Evolutionary conservation across 78 protist species (phyloP).

Genomic region (Tieghemostelium lacteum): DNA sequence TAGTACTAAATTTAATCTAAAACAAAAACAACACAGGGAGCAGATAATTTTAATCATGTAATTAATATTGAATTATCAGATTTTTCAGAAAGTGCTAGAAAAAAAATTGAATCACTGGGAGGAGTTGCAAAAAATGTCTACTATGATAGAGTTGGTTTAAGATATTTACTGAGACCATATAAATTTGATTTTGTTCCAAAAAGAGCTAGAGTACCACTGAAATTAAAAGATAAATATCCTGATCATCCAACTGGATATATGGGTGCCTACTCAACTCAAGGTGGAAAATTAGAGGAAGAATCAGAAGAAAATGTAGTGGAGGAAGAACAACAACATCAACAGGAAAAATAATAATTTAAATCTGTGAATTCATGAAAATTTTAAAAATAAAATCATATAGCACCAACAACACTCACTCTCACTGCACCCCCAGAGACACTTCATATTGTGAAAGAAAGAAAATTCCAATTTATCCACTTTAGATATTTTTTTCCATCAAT

Average conservation of each 20-base stretch:
- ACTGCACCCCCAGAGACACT: too few species aligned
- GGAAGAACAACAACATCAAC: background rate
- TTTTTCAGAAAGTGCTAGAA: constrained; percentile 53
- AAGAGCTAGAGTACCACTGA: constrained; percentile 64
- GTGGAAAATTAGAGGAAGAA: background rate
- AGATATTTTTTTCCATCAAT: too few species aligned
- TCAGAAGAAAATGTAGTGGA: background rate
- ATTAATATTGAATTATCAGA: constrained; percentile 68
- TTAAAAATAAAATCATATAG: too few species aligned
- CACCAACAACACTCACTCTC: too few species aligned
- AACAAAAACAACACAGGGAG: too few species aligned
- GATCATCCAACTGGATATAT: constrained; percentile 72
- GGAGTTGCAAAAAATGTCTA: constrained; percentile 77
- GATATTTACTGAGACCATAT: constrained; percentile 75
- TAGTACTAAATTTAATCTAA: too few species aligned
- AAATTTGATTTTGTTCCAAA: constrained; percentile 71
- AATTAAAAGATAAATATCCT: constrained; percentile 40
- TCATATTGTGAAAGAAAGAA: background rate
- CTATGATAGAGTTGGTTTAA: constrained; percentile 79
- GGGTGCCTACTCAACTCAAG: constrained; percentile 55
- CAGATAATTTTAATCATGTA: constrained; percentile 39
- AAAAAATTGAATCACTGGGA: constrained; percentile 76
- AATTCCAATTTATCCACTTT: background rate
- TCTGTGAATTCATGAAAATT: too few species aligned
- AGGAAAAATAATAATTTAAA: background rate